Evolutionary conservation across 768 basidiomycete species (phyloP), one percentile per base, ranked within the genome.

Genomic region (Boletellus ananiceps): DNA sequence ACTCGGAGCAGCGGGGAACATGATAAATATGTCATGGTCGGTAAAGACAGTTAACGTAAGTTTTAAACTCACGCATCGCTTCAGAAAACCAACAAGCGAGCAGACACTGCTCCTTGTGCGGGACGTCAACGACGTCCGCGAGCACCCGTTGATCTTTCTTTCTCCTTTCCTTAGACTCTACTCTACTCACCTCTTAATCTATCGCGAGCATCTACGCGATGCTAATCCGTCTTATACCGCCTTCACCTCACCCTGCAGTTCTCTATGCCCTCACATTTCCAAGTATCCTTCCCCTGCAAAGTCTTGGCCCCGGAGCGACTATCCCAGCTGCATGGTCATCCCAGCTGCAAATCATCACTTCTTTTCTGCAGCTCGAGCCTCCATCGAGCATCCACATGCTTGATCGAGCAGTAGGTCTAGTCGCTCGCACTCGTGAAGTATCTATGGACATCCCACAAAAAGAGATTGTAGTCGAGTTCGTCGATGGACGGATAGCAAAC

Each of bases 221-320:
- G 84, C 68, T 80, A 58, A 77, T 86, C 60, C 75, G 74, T 61
- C 77, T 86, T 51, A 44, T 71, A 27, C 71, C 74, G 19, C 67
- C 71, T 4, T 56, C 69, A 2, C 68, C 73, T 4, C 69, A 76
- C 36, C 75, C 82, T 12, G 74, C 77, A 36, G 77, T 88, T 51
- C 72, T 83, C 56, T 84, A 84, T 64, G 75, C 72, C 3, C 62
- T 86, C 38, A 59, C 74, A 31, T 84, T 86, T 56, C 69, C 74
- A 14, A 55, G 49, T 27, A 65, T 71, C 44, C 69, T 78, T 13
- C 69, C 71, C 9, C 40, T 69, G 2, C 54, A 49, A 19, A 61
- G 68, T 33, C 58, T 83, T 1, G 69, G 50, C 18, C 60, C 62
- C 12, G 21, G 39, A 15, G 48, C 61, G 2, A 46, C 73, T 29